phyloP scores from a whole-genome alignment of 2,329 filamentous ascomycete genomes.

The Cercospora nicotianae region DNA sequence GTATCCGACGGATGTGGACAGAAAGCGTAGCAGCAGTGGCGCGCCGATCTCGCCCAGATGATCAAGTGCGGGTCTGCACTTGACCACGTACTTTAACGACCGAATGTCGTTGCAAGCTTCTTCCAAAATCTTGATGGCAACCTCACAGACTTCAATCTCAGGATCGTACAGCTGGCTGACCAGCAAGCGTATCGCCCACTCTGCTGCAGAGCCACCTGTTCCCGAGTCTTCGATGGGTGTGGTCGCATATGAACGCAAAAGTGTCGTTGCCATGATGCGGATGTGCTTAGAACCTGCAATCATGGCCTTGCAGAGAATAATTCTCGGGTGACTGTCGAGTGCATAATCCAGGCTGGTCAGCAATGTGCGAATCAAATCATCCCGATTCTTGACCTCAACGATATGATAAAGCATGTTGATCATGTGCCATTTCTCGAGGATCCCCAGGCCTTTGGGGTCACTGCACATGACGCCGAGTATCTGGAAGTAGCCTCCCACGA shows the following conservation, averaged over 20 bases:
- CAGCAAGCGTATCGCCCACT: slow-evolving; percentile 95
- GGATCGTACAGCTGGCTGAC: slow-evolving; percentile 98
- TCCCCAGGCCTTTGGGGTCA: slow-evolving; percentile 77
- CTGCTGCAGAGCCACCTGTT: slow-evolving; percentile 64
- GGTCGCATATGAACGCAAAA: slow-evolving; percentile 82
- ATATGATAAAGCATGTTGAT: slow-evolving; percentile 99
- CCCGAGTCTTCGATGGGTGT: slow-evolving; percentile 49
- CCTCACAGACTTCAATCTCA: slow-evolving; percentile 93
- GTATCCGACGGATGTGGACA: slow-evolving; percentile 95
- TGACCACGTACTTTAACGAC: slow-evolving; percentile 92
- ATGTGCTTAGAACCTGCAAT: slow-evolving; percentile 89
- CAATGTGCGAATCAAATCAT: slow-evolving; percentile 85
- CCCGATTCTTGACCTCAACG: slow-evolving; percentile 83
- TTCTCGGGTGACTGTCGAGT: slow-evolving; percentile 78
- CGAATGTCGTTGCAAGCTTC: slow-evolving; percentile 92
- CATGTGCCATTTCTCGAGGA: slow-evolving; percentile 95
- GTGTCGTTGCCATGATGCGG: slow-evolving; percentile 83
- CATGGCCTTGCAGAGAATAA: slow-evolving; percentile 89
- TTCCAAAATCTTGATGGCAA: slow-evolving; percentile 94
- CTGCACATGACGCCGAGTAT: slow-evolving; percentile 86
- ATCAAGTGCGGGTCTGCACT: slow-evolving; percentile 90
- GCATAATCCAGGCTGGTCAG: slow-evolving; percentile 91
- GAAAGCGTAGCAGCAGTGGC: slow-evolving; percentile 83
- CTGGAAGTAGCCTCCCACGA: slow-evolving; percentile 90
- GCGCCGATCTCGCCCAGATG: slow-evolving; percentile 96